These are phyloP conservation scores for Ottelia alismoides DNA, from an alignment of 106 monocot genomes.

Conservation along the genomic window DNA sequence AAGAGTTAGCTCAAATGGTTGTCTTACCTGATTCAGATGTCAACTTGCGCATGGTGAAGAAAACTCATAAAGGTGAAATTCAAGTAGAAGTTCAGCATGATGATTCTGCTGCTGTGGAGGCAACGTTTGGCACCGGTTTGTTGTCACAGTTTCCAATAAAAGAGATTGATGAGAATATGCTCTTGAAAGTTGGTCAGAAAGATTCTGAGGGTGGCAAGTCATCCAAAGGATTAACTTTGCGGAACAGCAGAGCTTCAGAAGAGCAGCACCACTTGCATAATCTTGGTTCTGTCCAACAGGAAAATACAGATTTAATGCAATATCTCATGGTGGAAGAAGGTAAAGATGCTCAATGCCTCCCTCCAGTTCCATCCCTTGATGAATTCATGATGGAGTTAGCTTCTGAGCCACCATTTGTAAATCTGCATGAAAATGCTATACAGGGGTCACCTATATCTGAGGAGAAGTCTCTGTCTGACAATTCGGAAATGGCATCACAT, in stretches of 20 bases:
- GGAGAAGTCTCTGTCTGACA: constrained; percentile 12
- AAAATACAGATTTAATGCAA: constrained; percentile 58
- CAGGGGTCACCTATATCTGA: constrained; percentile 10
- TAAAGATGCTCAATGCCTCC: constrained; percentile 50
- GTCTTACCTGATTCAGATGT: constrained; percentile 60
- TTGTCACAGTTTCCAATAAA: constrained; percentile 13
- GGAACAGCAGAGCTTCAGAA: neutral
- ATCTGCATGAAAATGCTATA: constrained; percentile 20
- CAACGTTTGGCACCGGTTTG: constrained; percentile 31
- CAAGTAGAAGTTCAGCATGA: constrained; percentile 70
- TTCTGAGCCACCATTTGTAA: constrained; percentile 80
- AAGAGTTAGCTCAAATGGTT: constrained; percentile 74
- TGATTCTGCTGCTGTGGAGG: constrained; percentile 40
- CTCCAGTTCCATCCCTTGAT: constrained; percentile 71
- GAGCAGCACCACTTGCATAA: neutral
- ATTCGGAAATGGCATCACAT: neutral
- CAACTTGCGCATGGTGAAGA: constrained; percentile 64
- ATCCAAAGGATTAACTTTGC: neutral
- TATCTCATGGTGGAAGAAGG: constrained; percentile 66
- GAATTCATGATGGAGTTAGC: constrained; percentile 91
- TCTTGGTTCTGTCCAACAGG: constrained; percentile 15
- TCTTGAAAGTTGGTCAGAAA: neutral
- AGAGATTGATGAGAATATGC: constrained; percentile 4
- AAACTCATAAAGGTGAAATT: constrained; percentile 94
- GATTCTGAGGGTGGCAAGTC: neutral